These are phyloP conservation scores for Pythium pyrilobum DNA, from an alignment of 352 stramenopile species.

Conservation along the genomic window DNA sequence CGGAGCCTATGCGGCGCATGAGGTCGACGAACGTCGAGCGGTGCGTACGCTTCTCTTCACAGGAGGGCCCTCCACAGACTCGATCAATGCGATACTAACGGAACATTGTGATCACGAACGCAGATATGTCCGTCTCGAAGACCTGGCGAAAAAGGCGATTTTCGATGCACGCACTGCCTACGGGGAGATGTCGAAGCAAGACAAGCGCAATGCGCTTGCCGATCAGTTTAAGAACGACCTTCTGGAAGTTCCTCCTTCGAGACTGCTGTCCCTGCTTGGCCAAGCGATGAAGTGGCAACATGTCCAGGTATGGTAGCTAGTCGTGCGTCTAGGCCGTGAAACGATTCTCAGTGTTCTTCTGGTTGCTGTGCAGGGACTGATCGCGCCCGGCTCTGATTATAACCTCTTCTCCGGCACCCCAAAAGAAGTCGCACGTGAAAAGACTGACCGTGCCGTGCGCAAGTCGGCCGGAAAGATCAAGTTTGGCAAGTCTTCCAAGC, in stretches of 20 bases:
- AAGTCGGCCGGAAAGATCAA: constrained; percentile 84
- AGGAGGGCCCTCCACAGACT: not conserved
- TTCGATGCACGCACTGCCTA: constrained; percentile 80
- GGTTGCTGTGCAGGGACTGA: constrained; percentile 38
- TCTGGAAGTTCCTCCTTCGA: constrained; percentile 73
- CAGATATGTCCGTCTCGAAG: constrained; percentile 70
- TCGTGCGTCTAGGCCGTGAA: not conserved
- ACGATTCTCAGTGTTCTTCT: not conserved
- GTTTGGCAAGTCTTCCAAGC: constrained; percentile 79
- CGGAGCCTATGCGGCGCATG: constrained; percentile 42
- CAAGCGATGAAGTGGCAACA: constrained; percentile 91
- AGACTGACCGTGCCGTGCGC: constrained; percentile 51
- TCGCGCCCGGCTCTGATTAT: constrained; percentile 57
- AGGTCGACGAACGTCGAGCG: constrained; percentile 45
- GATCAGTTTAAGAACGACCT: constrained; percentile 71
- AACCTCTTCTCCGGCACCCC: constrained; percentile 75
- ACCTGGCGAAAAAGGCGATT: constrained; percentile 48
- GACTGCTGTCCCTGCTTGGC: constrained; percentile 81
- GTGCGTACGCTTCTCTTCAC: constrained; percentile 13
- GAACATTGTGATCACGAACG: not conserved
- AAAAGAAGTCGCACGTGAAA: constrained; percentile 54
- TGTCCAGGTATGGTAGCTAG: constrained; percentile 29
- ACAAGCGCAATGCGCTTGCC: constrained; percentile 73
- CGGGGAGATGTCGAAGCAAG: constrained; percentile 60
- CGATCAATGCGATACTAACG: not conserved